Evolutionary conservation across 306 rosid species (phyloP).

Genomic region (Hylodesmum podocarpum): DNA sequence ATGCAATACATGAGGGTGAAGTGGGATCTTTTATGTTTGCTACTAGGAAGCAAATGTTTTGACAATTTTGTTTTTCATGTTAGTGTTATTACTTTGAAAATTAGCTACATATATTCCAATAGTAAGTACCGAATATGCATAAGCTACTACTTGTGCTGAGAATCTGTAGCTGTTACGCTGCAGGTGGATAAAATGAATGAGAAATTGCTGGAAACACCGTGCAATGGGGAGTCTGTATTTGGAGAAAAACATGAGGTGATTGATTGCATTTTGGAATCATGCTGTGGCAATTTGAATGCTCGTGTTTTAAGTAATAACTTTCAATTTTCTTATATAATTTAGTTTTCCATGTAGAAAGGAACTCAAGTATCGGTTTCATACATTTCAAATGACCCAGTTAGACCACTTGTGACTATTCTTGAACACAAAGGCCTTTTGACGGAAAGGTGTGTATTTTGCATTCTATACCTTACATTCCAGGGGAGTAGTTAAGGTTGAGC

Average conservation of each 20-base stretch:
- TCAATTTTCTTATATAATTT: conserved; percentile 2
- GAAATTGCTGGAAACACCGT: conserved; percentile 40
- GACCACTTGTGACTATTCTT: conserved; percentile 56
- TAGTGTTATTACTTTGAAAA: not conserved
- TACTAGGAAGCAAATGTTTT: not conserved
- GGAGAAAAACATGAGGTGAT: conserved; percentile 52
- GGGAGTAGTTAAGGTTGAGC: conserved; percentile 4
- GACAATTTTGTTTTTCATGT: not conserved
- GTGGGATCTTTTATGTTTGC: not conserved
- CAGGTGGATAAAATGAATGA: conserved; percentile 90
- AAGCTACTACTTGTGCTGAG: conserved; percentile 23
- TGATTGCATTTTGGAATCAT: conserved; percentile 22
- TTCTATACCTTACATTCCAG: conserved; percentile 2
- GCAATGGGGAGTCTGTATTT: conserved; percentile 7
- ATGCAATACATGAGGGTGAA: not conserved
- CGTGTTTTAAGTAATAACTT: conserved; percentile 18
- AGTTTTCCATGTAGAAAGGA: conserved; percentile 45
- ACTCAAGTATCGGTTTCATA: conserved; percentile 33
- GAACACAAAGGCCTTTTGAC: conserved; percentile 60
- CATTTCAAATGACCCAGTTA: conserved; percentile 47
- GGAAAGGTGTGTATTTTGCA: conserved; percentile 47
- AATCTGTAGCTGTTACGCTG: conserved; percentile 28
- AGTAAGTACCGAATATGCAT: not conserved
- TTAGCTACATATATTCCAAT: not conserved
- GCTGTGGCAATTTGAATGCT: conserved; percentile 18